A percentile compares a stretch with the other conserved stretches of the same genome.
Conservation (phyloP, 805 yeast genomes). For the Teunomyces stri region DNA sequence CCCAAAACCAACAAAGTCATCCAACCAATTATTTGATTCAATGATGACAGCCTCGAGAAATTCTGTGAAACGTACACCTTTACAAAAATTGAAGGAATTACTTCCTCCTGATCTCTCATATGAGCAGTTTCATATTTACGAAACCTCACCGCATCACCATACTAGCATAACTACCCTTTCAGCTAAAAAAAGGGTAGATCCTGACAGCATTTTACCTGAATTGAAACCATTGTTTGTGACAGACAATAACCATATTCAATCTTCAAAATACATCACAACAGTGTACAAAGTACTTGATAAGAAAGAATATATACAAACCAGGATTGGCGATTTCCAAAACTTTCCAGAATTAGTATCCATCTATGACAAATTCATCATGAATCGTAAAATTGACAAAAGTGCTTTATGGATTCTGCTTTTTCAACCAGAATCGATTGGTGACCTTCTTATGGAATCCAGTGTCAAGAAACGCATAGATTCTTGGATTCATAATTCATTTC, state of each 20-base stretch:
- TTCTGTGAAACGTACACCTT: slow-evolving; percentile 24
- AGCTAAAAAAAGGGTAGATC: neutral
- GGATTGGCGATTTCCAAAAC: slow-evolving; percentile 10
- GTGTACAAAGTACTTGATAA: neutral
- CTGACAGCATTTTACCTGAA: neutral
- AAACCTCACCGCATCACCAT: neutral
- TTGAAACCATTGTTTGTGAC: neutral
- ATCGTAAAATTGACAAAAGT: neutral
- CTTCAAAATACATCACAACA: neutral
- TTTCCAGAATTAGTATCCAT: slow-evolving; percentile 11
- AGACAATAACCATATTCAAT: neutral
- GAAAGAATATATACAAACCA: slow-evolving; percentile 3
- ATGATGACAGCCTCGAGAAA: slow-evolving; percentile 37
- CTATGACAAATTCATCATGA: slow-evolving; percentile 8
- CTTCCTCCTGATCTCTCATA: slow-evolving; percentile 27
- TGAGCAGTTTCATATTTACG: slow-evolving; percentile 31
- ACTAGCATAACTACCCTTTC: neutral
- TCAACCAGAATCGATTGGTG: slow-evolving; percentile 33
- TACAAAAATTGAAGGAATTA: slow-evolving; percentile 32
- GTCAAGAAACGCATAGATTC: slow-evolving; percentile 22
- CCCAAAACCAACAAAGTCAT: slow-evolving; percentile 9
- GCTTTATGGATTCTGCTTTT: slow-evolving; percentile 47
- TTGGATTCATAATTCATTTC: slow-evolving; percentile 45
- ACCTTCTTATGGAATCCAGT: slow-evolving; percentile 31
- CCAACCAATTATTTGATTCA: slow-evolving; percentile 30